Base-by-base conservation (phyloP, 768 basidiomycete genomes). In the Naematelia aurantialba region DNA sequence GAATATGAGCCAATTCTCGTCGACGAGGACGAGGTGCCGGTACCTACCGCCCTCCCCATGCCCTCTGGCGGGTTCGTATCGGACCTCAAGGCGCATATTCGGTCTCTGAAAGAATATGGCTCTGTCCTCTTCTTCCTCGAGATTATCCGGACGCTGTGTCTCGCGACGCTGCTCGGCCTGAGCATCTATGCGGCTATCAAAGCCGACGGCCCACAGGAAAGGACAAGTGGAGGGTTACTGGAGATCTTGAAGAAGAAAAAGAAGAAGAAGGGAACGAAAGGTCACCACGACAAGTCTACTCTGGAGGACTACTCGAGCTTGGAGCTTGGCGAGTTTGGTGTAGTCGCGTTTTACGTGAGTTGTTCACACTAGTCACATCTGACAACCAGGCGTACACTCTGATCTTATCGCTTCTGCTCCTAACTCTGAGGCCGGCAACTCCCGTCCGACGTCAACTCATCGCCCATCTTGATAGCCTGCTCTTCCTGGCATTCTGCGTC, bases 151-250 rank as follows among this genome's bases (percentile, higher is more conserved):
- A 73, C 84, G 3, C 54, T 82, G 2, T 79, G 79, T 26, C 80
- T 81, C 50, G 72, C 81, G 25, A 72, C 77, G 2, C 78, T 86
- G n/a, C 76, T 86, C 22, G 81, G 75, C 3, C 68, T 86, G 14
- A 83, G 82, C 57, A 73, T 78, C 5, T 73, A 83, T 51, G 79
- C 80, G 1, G 78, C 81, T 22, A 67, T 82, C 39, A 61, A 80
- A 22, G 52, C 76, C 17, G 73, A 79, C 34, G 66, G 82, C 34
- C 62, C 80, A 19, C 51, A 76, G 17, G 73, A 79, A 42, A 71
- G 79, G 49, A 71, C 76, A 5, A 12, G 39, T 17, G 26, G n/a
- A 22, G 39, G 39, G 14, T 11, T 65, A 46, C 12, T 56, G 2
- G 56, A 68, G 13, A 56, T 59, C 11, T 42, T 53, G n/a, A 63